phyloP scores from a whole-genome alignment of 169 alveolate species.

The Plasmodium berghei region DNA sequence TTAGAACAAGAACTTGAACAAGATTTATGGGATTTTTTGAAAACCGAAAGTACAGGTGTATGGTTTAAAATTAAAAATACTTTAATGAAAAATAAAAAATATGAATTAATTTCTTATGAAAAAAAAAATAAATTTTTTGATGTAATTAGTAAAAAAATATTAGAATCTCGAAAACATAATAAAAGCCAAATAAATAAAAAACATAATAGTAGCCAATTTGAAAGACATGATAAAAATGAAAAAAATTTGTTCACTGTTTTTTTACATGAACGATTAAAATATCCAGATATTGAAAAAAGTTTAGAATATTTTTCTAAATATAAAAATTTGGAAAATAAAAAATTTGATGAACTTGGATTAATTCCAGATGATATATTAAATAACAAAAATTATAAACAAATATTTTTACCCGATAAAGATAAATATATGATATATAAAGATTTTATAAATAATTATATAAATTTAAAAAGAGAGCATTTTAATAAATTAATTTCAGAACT shows the following conservation, averaged over 20 bases:
- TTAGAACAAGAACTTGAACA: constrained; percentile 29
- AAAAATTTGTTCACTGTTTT: constrained; percentile 22
- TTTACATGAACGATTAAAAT: constrained; percentile 42
- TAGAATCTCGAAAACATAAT: constrained; percentile 5
- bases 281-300: constrained; percentile 4
- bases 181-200: not conserved
- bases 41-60: constrained; percentile 17
- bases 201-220: not conserved
- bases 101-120: constrained; percentile 43
- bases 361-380: constrained; percentile 16
- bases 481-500: constrained; percentile 18
- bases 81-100: constrained; percentile 30
- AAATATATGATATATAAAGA: constrained; percentile 32
- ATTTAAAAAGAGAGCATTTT: constrained; percentile 22
- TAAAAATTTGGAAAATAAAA: not conserved
- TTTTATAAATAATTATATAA: constrained; percentile 39
- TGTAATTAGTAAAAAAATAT: constrained; percentile 22
- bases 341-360: constrained; percentile 15
- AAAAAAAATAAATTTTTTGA: constrained; percentile 38
- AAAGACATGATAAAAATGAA: not conserved
- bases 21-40: not conserved
- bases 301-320: constrained; percentile 9
- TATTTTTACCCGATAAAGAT: constrained; percentile 16
- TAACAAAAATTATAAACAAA: constrained; percentile 30
- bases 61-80: constrained; percentile 57